Evolutionary conservation across 805 yeast genomes (phyloP), one percentile per base, ranked within the genome.

Genomic region (Cyberlindnera mississippiensis): DNA sequence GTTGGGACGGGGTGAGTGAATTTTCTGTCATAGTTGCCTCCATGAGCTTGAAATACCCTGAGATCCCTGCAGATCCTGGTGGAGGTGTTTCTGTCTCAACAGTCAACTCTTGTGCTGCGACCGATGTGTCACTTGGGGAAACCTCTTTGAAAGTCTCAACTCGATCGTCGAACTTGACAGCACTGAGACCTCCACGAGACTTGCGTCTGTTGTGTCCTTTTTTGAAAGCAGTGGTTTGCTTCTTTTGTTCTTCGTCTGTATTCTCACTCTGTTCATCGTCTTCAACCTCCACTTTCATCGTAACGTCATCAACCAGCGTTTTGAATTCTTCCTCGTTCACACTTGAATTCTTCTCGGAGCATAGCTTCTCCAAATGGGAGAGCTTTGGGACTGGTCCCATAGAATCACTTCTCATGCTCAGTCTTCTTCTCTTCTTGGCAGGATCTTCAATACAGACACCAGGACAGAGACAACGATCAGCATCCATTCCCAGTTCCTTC

Each of bases 401-500:
- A 3, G 22, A 11, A 6, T 43, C 41, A 8, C 32, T 17, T 14
- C 15, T 44, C 20, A 33, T 3, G 33, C 44, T 41, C 17, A 45
- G 32, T 20, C 56, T 38, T 30, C 50, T 45, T 31, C 44, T 52
- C 38, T 53, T 53, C 40, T 42, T 44, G 2, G 28, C 46, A 6
- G 45, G 46, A 13, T 48, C 56, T n/a, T 46, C 49, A 14, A 45
- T 46, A 4, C 45, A 39, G 10, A 46, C 50, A 13, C 52, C 55
- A 1, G 57, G 56, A 4, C 51, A 50, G 24, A 75, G 57, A 48
- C 66, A 67, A 45, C 59, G 68, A 46, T 63, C 63, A 0, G 76
- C 72, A 51, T 75, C 72, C 34, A 72, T 35, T 11, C 61, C 62
- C 34, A 64, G 61, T 18, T 56, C 59, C 35, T 51, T 58, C 41